Percentiles rank a stretch among this genome's conserved stretches.
Evolutionary conservation across 2,329 filamentous ascomycete species (phyloP).

Genomic region (Fusarium tuaranense): DNA sequence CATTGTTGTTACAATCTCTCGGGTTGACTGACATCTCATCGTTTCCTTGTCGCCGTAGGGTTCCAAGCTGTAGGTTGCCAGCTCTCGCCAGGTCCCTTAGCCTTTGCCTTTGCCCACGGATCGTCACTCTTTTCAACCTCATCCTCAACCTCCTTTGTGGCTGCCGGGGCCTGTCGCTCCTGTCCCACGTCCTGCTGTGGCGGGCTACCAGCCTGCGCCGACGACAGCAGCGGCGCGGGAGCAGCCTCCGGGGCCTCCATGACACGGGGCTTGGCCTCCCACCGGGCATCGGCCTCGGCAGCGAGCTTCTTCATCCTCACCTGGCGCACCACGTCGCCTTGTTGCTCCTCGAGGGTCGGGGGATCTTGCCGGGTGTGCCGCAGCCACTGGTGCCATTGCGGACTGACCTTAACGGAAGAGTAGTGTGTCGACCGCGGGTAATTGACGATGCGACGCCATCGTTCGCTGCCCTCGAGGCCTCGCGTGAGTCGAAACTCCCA

Average conservation of each 20-base stretch:
- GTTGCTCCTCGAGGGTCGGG: constrained; percentile 69
- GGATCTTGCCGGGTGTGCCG: constrained; percentile 67
- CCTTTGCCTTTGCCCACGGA: constrained; percentile 68
- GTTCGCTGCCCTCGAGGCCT: constrained; percentile 51
- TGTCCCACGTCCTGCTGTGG: constrained; percentile 8
- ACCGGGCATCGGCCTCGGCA: constrained; percentile 71
- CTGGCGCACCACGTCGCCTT: constrained; percentile 64
- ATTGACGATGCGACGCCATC: constrained; percentile 72
- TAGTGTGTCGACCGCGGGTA: constrained; percentile 67
- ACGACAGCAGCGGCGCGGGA: constrained; percentile 33
- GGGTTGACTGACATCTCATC: constrained; percentile 20
- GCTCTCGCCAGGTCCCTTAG: constrained; percentile 66
- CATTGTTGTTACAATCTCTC: constrained; percentile 26
- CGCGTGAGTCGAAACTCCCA: constrained; percentile 73
- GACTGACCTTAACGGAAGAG: constrained; percentile 67
- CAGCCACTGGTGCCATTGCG: constrained; percentile 77
- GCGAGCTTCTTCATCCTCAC: constrained; percentile 67
- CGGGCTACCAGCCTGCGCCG: constrained; percentile 8
- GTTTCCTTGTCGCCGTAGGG: constrained; percentile 56
- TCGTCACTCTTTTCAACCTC: constrained; percentile 50
- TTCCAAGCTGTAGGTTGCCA: constrained; percentile 77
- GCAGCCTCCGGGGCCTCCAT: constrained; percentile 51
- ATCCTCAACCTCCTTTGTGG: constrained; percentile 11
- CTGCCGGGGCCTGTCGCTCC: constrained; percentile 6
- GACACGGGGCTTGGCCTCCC: constrained; percentile 69